phyloP scores from a whole-genome alignment of 305 asterid genomes.

The Fraxinus paxiana region DNA sequence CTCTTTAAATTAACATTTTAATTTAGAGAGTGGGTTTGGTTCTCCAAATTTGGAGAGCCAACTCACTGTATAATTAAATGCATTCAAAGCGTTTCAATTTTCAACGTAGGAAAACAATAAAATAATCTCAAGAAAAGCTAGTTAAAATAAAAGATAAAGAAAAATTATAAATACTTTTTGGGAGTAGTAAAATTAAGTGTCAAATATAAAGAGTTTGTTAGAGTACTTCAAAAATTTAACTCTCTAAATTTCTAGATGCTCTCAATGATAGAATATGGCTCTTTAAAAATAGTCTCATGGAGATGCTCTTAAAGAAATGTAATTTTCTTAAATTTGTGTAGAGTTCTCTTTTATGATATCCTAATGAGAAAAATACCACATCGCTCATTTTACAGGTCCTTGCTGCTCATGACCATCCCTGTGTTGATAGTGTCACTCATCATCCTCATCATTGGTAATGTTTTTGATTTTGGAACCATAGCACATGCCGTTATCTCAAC shows the following conservation, averaged over 20 bases:
- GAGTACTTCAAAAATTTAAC: neutral
- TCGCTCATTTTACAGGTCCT: constrained; percentile 41
- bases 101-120: no score
- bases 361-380: no score
- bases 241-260: neutral
- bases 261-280: no score
- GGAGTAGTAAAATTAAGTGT: neutral
- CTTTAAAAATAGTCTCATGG: neutral
- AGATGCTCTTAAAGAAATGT: neutral
- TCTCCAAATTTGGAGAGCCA: no score
- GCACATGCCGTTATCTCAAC: constrained; percentile 68
- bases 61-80: neutral
- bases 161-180: no score
- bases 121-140: no score
- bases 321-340: neutral
- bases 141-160: no score
- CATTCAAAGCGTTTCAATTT: neutral
- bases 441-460: constrained; percentile 56
- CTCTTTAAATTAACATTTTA: no score
- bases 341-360: neutral
- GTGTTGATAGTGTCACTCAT: constrained; percentile 55
- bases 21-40: neutral
- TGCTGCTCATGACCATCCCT: constrained; percentile 69
- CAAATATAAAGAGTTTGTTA: no score
- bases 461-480: constrained; percentile 45